These are phyloP conservation scores for Przewalskia tangutica DNA, from an alignment of 257 asterid genomes.

Conservation along the genomic window DNA sequence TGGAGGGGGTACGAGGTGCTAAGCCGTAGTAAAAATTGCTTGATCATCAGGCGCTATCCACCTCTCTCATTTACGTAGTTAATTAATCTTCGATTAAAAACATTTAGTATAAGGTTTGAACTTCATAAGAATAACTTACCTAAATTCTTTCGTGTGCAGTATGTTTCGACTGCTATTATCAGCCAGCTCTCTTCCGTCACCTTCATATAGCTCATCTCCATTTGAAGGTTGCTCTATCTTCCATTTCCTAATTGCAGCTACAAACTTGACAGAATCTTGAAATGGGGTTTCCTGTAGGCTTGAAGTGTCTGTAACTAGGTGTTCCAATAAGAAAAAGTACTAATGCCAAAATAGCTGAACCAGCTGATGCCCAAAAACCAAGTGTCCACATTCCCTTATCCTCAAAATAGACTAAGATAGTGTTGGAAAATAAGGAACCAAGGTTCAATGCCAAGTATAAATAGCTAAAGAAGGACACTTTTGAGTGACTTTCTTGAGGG, in stretches of 20 bases:
- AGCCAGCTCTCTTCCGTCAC: constrained; percentile 34
- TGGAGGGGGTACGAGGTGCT: background rate
- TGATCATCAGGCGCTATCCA: background rate
- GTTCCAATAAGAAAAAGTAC: constrained; percentile 52
- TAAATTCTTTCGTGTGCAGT: constrained; percentile 69
- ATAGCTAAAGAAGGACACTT: constrained; percentile 82
- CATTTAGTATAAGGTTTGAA: no score
- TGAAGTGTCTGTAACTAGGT: constrained; percentile 56
- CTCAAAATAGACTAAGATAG: constrained; percentile 66
- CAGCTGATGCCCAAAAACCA: constrained; percentile 83
- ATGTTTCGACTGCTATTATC: constrained; percentile 54
- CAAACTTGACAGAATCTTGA: constrained; percentile 69
- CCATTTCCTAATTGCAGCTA: constrained; percentile 72
- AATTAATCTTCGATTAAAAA: background rate
- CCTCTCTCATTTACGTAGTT: background rate
- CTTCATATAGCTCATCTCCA: constrained; percentile 44
- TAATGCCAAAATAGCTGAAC: constrained; percentile 52
- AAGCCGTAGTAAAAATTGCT: background rate
- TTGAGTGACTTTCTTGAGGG: constrained; percentile 60
- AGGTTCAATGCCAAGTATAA: constrained; percentile 76
- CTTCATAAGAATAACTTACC: constrained; percentile 22
- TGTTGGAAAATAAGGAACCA: constrained; percentile 76
- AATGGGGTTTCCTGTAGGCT: constrained; percentile 71
- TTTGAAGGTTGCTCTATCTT: constrained; percentile 27
- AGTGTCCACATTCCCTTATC: constrained; percentile 72